These are phyloP conservation scores for Leccinum olivaceopallidum DNA, from an alignment of 768 basidiomycete species.

Conservation along the genomic window DNA sequence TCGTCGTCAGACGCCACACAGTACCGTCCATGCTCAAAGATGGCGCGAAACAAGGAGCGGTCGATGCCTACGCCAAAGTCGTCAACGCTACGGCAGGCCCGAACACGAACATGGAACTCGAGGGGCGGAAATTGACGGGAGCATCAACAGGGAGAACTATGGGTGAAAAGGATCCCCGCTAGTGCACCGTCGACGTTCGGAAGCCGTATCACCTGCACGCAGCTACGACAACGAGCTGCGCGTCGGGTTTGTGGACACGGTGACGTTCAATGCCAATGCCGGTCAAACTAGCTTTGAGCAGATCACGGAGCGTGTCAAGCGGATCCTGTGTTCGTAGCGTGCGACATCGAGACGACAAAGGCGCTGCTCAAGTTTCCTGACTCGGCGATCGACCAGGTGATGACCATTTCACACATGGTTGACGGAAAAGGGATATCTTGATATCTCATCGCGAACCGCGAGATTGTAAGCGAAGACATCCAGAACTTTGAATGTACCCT, in stretches of 20 bases:
- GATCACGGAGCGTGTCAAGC: slow-evolving; percentile 90
- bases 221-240: slow-evolving; percentile 94
- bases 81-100: too few relatives aligned
- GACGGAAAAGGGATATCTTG: slow-evolving; percentile 76
- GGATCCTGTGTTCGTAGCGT: slow-evolving; percentile 98
- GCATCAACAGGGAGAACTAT: too few relatives aligned
- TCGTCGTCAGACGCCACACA: too few relatives aligned
- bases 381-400: slow-evolving; percentile 93
- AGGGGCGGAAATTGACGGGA: too few relatives aligned
- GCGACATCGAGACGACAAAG: slow-evolving; percentile 98
- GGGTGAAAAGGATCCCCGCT: too few relatives aligned
- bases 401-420: slow-evolving; percentile 99
- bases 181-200: slow-evolving; percentile 85
- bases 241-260: slow-evolving; percentile 92
- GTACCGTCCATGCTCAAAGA: too few relatives aligned
- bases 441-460: slow-evolving; percentile 95
- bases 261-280: slow-evolving; percentile 77
- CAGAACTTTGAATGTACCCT: slow-evolving; percentile 98
- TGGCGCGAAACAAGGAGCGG: too few relatives aligned
- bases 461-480: slow-evolving; percentile 96
- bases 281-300: slow-evolving; percentile 74
- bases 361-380: slow-evolving; percentile 99
- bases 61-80: too few relatives aligned
- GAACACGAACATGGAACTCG: too few relatives aligned
- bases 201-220: slow-evolving; percentile 76